Evolutionary conservation across 2,329 filamentous ascomycete genomes (phyloP).

Genomic region (Diaporthe aspalathi): DNA sequence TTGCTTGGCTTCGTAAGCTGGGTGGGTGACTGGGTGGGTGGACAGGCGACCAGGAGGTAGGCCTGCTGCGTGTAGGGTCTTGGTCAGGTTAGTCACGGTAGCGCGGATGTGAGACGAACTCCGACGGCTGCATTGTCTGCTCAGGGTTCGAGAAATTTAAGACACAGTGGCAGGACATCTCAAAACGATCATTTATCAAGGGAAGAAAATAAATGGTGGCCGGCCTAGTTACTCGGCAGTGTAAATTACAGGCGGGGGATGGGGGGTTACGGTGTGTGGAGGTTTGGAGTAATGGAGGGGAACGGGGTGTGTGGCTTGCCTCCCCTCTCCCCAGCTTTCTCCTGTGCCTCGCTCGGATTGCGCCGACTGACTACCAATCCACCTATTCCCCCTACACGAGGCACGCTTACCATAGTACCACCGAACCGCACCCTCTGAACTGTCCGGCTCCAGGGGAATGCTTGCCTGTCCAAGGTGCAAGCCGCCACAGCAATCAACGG

Average conservation of each 20-base stretch:
- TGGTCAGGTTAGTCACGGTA: background rate
- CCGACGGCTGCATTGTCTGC: slow-evolving; percentile 4
- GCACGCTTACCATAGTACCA: too few relatives aligned
- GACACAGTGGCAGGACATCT: background rate
- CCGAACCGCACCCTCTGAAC: slow-evolving; percentile 14
- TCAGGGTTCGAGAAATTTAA: background rate
- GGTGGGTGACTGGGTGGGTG: too few relatives aligned
- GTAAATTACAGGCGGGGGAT: slow-evolving; percentile 10
- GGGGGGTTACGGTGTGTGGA: background rate
- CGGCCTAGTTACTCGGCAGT: slow-evolving; percentile 5
- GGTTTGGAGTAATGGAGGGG: background rate
- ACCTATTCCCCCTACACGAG: too few relatives aligned
- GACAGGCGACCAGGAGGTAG: too few relatives aligned
- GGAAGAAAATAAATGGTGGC: background rate
- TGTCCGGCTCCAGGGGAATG: slow-evolving; percentile 22
- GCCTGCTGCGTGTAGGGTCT: background rate
- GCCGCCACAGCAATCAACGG: slow-evolving; percentile 22
- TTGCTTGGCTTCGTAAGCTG: too few relatives aligned
- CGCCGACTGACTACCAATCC: too few relatives aligned
- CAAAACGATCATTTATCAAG: too few relatives aligned
- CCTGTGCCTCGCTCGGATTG: background rate
- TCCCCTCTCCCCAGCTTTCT: too few relatives aligned
- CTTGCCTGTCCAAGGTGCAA: slow-evolving; percentile 15
- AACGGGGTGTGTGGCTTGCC: background rate
- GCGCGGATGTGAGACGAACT: slow-evolving; percentile 24